Percentiles rank a stretch among this genome's conserved stretches.
These are phyloP conservation scores for Chernovozyma aurita DNA, from an alignment of 1,139 yeast genomes.

Conservation along the genomic window DNA sequence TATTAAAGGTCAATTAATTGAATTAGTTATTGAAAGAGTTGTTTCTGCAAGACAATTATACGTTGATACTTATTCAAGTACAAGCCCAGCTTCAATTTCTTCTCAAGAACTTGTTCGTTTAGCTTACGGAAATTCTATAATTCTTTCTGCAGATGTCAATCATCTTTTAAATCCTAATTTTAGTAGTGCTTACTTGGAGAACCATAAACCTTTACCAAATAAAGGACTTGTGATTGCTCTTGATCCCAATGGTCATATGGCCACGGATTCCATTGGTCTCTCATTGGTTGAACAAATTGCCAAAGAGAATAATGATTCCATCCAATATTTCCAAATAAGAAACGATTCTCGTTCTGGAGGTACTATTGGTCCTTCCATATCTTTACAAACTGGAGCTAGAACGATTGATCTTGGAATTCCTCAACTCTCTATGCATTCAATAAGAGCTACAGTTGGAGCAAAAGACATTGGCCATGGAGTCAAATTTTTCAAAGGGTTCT, in stretches of 20 bases:
- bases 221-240: constrained; percentile 65
- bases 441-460: constrained; percentile 70
- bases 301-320: constrained; percentile 49
- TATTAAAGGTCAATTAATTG: constrained; percentile 51
- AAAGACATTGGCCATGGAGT: constrained; percentile 66
- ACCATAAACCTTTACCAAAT: constrained; percentile 76
- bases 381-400: constrained; percentile 67
- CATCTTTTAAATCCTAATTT: constrained; percentile 66
- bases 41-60: constrained; percentile 13
- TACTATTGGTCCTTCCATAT: constrained; percentile 71
- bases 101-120: constrained; percentile 19
- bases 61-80: constrained; percentile 14
- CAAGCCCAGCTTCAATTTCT: constrained; percentile 7
- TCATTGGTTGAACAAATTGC: constrained; percentile 68
- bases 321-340: constrained; percentile 70
- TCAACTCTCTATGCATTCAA: constrained; percentile 77
- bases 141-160: constrained; percentile 64
- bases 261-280: constrained; percentile 70
- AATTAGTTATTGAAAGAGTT: constrained; percentile 39
- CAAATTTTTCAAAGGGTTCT: constrained; percentile 61
- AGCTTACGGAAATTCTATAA: constrained; percentile 50
- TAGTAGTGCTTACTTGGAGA: constrained; percentile 55
- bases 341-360: constrained; percentile 75
- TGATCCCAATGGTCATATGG: constrained; percentile 78
- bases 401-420: constrained; percentile 77